These are phyloP conservation scores for Grosmannia huntii DNA, from an alignment of 2,329 filamentous ascomycete genomes.

Conservation along the genomic window DNA sequence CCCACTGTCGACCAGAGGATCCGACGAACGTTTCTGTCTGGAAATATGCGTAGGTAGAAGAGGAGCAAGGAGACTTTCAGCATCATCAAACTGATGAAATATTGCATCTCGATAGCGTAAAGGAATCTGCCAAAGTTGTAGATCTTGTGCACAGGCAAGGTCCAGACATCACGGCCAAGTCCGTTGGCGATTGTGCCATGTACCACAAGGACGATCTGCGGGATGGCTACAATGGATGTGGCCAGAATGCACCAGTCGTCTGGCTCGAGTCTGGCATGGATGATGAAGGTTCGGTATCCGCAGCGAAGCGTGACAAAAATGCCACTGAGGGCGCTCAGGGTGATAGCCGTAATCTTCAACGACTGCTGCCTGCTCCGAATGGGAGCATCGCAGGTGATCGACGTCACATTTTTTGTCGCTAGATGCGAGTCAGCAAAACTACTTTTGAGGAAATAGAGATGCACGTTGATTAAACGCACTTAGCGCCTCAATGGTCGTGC, in stretches of 20 bases:
- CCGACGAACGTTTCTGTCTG: constrained; percentile 21
- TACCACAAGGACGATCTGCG: constrained; percentile 17
- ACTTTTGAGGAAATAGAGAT: neutral
- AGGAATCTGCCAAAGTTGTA: constrained; percentile 29
- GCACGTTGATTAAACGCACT: neutral
- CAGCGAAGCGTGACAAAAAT: constrained; percentile 25
- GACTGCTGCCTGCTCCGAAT: constrained; percentile 18
- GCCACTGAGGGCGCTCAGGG: constrained; percentile 20
- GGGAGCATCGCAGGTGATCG: constrained; percentile 14
- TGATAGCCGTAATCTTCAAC: constrained; percentile 18
- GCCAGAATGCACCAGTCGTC: constrained; percentile 23
- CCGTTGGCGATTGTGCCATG: constrained; percentile 24
- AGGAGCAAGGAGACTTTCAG: constrained; percentile 38
- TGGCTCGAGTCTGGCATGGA: constrained; percentile 19
- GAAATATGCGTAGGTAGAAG: constrained; percentile 44
- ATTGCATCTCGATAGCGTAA: constrained; percentile 26
- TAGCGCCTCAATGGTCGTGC: constrained; percentile 6
- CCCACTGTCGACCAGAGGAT: constrained; percentile 28
- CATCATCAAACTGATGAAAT: constrained; percentile 31
- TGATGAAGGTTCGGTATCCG: constrained; percentile 18
- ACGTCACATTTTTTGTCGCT: constrained; percentile 14
- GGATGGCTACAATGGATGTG: constrained; percentile 16
- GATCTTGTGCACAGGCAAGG: constrained; percentile 26
- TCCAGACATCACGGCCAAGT: constrained; percentile 38
- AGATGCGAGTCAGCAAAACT: neutral